Base-by-base conservation (phyloP, 345 rosid genomes). In the Raphanus sativus region DNA sequence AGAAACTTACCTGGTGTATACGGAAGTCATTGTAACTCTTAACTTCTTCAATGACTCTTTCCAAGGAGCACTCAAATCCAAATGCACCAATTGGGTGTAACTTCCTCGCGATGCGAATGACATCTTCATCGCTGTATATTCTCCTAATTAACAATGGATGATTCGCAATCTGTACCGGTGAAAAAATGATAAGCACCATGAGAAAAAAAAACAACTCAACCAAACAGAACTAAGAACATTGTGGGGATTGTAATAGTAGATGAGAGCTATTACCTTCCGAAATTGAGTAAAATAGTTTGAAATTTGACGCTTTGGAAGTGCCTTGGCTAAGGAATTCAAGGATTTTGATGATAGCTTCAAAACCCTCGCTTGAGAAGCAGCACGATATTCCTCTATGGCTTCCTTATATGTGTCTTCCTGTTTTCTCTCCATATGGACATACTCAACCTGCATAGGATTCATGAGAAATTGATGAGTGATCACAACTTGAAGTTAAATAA, bases 81-180 rank as follows among this genome's bases (percentile, higher is more conserved):
- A 93, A 93, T 52, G 89, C 98, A 70, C 98, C 98, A 11, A 83
- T 72, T 6, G 96, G 98, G 81, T 89, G 94, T 32, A 95, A 83
- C 81, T 80, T 92, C 82, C 77, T 91, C 65, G 97, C 94, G 8
- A 84, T 86, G 77, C 87, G 83, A 82, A 87, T 77, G 60, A 92
- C 89, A 75, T 92, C 99, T 52, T 85, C 88, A 29, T 92, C 92
- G 17, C 77, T 83, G 83, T 91, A 95, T 73, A 92, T 84, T 75
- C 91, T 86, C 87, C 99, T 87, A 75, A 92, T 91, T 75, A 92
- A 81, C 73, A 95, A 91, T 59, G 98, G 99, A 86, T 95, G 99
- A 81, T 95, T 95, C 82, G 98, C 97, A 81, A 95, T 95, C 99
- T 92, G 83, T 29, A 69, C 70, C 59, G 79, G 67, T 25, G 60